Percentiles rank a stretch among this genome's conserved stretches.
These are phyloP conservation scores for Umbelopsis sp. DNA, from an alignment of 371 early-diverging fungal species.

Conservation along the genomic window DNA sequence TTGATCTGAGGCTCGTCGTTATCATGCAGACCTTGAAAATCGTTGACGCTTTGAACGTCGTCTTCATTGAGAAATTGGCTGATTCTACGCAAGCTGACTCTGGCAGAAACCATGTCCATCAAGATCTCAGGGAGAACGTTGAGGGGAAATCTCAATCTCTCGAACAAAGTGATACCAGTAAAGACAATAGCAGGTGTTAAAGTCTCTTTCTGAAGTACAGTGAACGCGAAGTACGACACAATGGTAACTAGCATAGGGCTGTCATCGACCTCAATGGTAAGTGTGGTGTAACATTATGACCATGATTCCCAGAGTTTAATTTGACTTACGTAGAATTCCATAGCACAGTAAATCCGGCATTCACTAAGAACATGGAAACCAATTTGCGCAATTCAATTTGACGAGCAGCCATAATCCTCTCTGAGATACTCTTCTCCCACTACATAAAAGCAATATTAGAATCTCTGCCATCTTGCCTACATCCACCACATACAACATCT, in stretches of 20 bases:
- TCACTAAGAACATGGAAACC: conserved; percentile 13
- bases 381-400: conserved; percentile 17
- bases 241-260: conserved; percentile 47
- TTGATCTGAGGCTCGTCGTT: conserved; percentile 18
- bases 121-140: conserved; percentile 46
- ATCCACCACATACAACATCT: conserved; percentile 37
- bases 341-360: conserved; percentile 7
- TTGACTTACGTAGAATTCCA: conserved; percentile 21
- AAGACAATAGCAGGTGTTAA: conserved; percentile 50
- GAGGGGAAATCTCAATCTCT: conserved; percentile 40
- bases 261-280: conserved; percentile 28
- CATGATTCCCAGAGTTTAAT: too few species aligned
- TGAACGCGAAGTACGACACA: conserved; percentile 45
- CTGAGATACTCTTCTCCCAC: conserved; percentile 46
- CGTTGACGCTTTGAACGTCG: conserved; percentile 29
- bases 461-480: conserved; percentile 34
- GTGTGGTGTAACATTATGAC: too few species aligned
- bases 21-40: conserved; percentile 19
- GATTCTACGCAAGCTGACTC: conserved; percentile 45
- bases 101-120: conserved; percentile 42
- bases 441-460: conserved; percentile 34
- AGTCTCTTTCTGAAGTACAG: conserved; percentile 42
- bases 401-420: background rate
- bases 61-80: conserved; percentile 44
- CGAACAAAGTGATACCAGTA: conserved; percentile 48